Conservation (phyloP, 2,329 filamentous ascomycete genomes). For the Cladorrhinum sp. region DNA sequence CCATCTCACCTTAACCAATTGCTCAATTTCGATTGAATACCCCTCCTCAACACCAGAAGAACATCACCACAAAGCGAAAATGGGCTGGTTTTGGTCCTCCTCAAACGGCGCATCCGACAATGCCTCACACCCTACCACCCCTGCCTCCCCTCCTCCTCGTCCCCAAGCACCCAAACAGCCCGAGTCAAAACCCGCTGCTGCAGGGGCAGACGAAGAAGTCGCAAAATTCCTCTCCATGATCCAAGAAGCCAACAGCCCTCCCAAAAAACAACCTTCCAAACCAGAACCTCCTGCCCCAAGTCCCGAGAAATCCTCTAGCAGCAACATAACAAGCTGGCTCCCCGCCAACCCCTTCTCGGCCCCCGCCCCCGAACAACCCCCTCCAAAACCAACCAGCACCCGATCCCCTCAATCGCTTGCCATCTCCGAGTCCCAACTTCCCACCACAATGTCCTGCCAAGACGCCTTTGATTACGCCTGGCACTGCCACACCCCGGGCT, state of each 20-base stretch:
- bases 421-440: slow-evolving; percentile 62
- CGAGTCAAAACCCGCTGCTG: slow-evolving; percentile 18
- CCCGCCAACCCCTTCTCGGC: not conserved
- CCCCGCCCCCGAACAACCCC: slow-evolving; percentile 1
- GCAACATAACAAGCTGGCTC: slow-evolving; percentile 1
- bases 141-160: slow-evolving; percentile 18
- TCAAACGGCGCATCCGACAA: slow-evolving; percentile 26
- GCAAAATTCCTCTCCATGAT: slow-evolving; percentile 52
- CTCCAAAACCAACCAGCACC: slow-evolving; percentile 9
- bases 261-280: not conserved
- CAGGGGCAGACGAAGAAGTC: slow-evolving; percentile 46
- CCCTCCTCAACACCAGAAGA: not conserved
- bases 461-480: slow-evolving; percentile 89
- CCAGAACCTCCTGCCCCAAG: slow-evolving; percentile 10
- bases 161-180: slow-evolving; percentile 11
- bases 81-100: slow-evolving; percentile 61
- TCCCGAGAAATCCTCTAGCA: slow-evolving; percentile 6
- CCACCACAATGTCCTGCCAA: slow-evolving; percentile 82
- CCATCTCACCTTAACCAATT: not conserved
- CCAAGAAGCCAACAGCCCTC: slow-evolving; percentile 31
- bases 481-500: slow-evolving; percentile 87
- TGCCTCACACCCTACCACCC: slow-evolving; percentile 12
- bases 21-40: not conserved
- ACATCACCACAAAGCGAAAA: slow-evolving; percentile 29
- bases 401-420: slow-evolving; percentile 47